Base-by-base conservation (phyloP, 306 rosid genomes). In the Dalbergia cultrata region DNA sequence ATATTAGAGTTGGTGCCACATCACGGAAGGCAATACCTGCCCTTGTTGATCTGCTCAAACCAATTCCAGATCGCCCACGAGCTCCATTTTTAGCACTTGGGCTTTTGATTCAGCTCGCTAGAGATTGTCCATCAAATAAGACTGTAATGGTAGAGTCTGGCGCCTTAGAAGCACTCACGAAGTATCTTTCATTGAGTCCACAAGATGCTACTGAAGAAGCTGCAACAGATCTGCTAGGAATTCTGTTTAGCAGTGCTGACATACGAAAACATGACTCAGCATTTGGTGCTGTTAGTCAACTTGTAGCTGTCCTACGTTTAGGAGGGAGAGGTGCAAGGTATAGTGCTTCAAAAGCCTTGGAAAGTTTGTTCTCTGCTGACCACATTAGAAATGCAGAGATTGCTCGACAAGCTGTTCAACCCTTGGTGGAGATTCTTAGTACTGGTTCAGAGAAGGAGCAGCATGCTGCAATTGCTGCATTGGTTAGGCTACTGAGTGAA, bases 141-240 rank as follows among this genome's bases (percentile, higher is more conserved):
- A 88, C 83, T 87, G 88, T 96, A 39, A 93, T 96, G 98, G 99
- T 96, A 57, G 99, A 96, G 76, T 89, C 98, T 35, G 99, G 99
- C 67, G 99, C 90, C 83, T 84, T 96, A 81, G 99, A 93, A 83
- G 99, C 97, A 19, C 88, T 96, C 86, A 89, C 94, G 1, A 96
- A 92, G 86, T 96, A 96, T 85, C 98, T 96, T 81, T 96, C 99
- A 34, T 90, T 96, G 74, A 89, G 99, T 73, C 99, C 97, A 18
- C 98, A 88, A 88, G 99, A 96, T 86, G 93, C 97, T 79, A 96
- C 95, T 22, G 98, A 96, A 81, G 98, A 93, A 89, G 99, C 99
- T 82, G 97, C 98, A 65, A 96, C 99, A 31, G 97, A 92, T 87
- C 86, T 96, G 74, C 87, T 96, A 81, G 99, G 99, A 70, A 85